Conservation (phyloP, 371 early-diverging fungal species). For the Circinella umbellata region DNA sequence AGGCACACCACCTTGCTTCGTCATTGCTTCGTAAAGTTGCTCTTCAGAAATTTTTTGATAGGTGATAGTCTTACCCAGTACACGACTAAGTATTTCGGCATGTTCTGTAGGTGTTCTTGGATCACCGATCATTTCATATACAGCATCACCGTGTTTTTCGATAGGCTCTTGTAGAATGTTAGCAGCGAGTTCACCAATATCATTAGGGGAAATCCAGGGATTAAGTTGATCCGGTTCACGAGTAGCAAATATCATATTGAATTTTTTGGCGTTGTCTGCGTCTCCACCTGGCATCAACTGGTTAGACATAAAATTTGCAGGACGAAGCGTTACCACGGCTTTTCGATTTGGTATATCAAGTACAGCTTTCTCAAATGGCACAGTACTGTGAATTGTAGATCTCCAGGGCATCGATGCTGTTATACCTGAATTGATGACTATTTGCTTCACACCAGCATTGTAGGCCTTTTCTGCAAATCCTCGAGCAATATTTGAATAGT, state of each 20-base stretch:
- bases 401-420: constrained; percentile 32
- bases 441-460: constrained; percentile 37
- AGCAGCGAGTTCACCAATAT: constrained; percentile 24
- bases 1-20: constrained; percentile 7
- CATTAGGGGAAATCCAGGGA: constrained; percentile 22
- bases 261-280: not conserved
- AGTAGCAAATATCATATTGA: not conserved
- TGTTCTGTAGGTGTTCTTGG: constrained; percentile 15
- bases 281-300: not conserved
- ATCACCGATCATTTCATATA: constrained; percentile 22
- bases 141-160: constrained; percentile 23
- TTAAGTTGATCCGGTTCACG: constrained; percentile 8
- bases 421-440: constrained; percentile 32
- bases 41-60: constrained; percentile 7
- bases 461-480: constrained; percentile 27
- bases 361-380: constrained; percentile 28
- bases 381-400: constrained; percentile 18
- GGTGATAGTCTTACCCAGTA: constrained; percentile 17
- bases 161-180: constrained; percentile 18
- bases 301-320: constrained; percentile 24
- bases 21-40: constrained; percentile 10
- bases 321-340: constrained; percentile 17
- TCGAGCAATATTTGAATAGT: not conserved
- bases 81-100: constrained; percentile 12
- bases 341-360: constrained; percentile 23